Conservation (phyloP, 495 filamentous ascomycete genomes). For the Pseudomonodictys pantanalensis region DNA sequence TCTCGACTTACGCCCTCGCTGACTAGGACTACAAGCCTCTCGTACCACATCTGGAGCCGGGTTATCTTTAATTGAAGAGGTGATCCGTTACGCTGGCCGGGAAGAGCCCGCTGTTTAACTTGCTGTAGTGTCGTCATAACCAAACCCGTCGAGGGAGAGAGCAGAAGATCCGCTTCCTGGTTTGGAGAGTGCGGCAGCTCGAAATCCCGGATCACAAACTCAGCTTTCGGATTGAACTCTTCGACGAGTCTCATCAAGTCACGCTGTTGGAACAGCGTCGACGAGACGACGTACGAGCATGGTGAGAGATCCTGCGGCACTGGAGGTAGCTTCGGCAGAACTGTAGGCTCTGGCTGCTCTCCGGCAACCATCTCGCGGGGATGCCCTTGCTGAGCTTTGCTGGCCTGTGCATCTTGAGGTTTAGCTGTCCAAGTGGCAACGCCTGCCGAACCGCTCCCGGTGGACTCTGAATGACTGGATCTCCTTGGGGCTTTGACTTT, state of each 20-base stretch:
- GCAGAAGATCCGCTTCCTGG: slow-evolving; percentile 71
- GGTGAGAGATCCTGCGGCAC: slow-evolving; percentile 31
- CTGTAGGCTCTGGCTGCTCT: not conserved
- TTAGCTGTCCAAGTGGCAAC: not conserved
- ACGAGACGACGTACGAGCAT: slow-evolving; percentile 52
- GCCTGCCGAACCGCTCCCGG: not conserved
- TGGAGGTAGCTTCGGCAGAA: slow-evolving; percentile 13
- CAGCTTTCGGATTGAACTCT: slow-evolving; percentile 49
- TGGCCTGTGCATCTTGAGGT: not conserved
- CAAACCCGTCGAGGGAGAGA: slow-evolving; percentile 69
- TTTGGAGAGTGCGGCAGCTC: slow-evolving; percentile 39
- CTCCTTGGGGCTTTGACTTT: not conserved
- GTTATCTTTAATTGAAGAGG: slow-evolving; percentile 58
- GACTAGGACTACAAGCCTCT: slow-evolving; percentile 68
- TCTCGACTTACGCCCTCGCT: slow-evolving; percentile 46
- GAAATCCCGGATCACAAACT: slow-evolving; percentile 61
- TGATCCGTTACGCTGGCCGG: slow-evolving; percentile 49
- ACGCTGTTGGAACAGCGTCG: slow-evolving; percentile 47
- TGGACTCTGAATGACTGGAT: not conserved
- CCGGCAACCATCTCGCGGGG: not conserved
- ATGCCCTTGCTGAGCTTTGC: not conserved
- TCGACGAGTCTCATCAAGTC: slow-evolving; percentile 49
- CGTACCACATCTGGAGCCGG: slow-evolving; percentile 59
- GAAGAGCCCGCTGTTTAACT: slow-evolving; percentile 67
- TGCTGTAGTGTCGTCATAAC: slow-evolving; percentile 69